Percentiles rank a stretch among this genome's conserved stretches.
Evolutionary conservation across 495 filamentous ascomycete genomes (phyloP).

Genomic region (Articulospora tetracladia): DNA sequence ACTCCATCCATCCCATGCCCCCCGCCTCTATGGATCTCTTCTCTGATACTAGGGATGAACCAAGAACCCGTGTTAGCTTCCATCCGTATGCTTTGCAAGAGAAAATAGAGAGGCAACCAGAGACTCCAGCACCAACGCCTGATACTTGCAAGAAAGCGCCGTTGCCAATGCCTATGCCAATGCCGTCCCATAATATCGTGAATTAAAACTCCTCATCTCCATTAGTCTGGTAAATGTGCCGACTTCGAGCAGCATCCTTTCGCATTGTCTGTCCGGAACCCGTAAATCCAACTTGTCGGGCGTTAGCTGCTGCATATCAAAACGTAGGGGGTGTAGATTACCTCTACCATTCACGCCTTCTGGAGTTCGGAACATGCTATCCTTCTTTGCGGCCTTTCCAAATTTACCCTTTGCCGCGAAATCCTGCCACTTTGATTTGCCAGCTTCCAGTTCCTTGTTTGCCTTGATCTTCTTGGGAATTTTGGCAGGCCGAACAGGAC

Average conservation of each 20-base stretch:
- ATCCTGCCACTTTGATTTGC: constrained; percentile 93
- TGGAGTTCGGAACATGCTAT: constrained; percentile 95
- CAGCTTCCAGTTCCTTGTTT: constrained; percentile 80
- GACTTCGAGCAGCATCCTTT: constrained; percentile 77
- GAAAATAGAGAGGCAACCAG: constrained; percentile 6
- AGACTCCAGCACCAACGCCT: constrained; percentile 19
- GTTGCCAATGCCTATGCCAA: not conserved
- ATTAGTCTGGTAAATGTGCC: constrained; percentile 80
- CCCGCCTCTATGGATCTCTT: not conserved
- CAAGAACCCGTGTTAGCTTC: constrained; percentile 24
- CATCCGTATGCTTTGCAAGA: constrained; percentile 10
- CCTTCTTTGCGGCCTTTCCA: constrained; percentile 74
- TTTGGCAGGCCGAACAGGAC: constrained; percentile 60
- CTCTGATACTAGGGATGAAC: constrained; percentile 4
- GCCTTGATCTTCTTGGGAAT: constrained; percentile 81
- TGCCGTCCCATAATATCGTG: not conserved
- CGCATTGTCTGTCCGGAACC: constrained; percentile 93
- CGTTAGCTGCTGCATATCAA: constrained; percentile 10
- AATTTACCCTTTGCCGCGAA: constrained; percentile 78
- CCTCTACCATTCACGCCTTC: constrained; percentile 83
- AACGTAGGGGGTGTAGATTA: constrained; percentile 33
- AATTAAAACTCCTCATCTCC: constrained; percentile 49
- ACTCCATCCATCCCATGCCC: constrained; percentile 6
- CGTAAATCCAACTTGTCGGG: constrained; percentile 80
- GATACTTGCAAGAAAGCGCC: constrained; percentile 25